Evolutionary conservation across 2,329 filamentous ascomycete genomes (phyloP), one percentile per base, ranked within the genome.

Genomic region (Exophiala aquamarina): DNA sequence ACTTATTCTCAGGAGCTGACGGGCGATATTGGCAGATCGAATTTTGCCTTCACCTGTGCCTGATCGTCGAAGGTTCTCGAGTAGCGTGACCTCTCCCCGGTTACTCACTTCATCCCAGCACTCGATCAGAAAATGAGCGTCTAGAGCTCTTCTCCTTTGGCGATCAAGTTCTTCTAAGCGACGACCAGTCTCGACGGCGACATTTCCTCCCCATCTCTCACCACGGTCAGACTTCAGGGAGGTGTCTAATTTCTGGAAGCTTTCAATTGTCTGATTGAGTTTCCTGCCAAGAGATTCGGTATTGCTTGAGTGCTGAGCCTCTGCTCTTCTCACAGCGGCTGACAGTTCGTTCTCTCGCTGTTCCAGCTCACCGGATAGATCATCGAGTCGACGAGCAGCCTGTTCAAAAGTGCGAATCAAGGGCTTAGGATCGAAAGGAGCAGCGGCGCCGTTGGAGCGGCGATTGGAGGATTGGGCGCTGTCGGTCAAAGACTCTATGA

Each of bases 61-160:
- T 57, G 90, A 86, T 55, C 88, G 81, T 62, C 92, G 81, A 50
- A 97, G 84, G 55, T 94, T 90, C 66, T 97, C 89, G 38, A 98
- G 70, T n/a, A 86, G 84, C 7, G 87, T 86, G 46, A 97, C 77
- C 59, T 93, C 84, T 3, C 93, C 93, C 7, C 86, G 85, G 62
- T 95, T 91, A 68, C 86, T 91, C 59, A 98, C 89, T 63, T 97
- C 92, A 32, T 89, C 83, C 92, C 93, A 98, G 72, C 93, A 98
- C 65, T 95, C 87, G 56, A 98, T 90, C 49, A 98, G 70, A 65
- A 97, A 97, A 64, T 88, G 92, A 51, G 93, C 91, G 72, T 98
- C 93, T 65, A 93, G 79, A 23, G 93, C 93, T 50, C 92, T 78
- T 63, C 89, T 85, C 59, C 91, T 78, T 71, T 98, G 95, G 62